Base-by-base conservation (phyloP, 768 basidiomycete genomes). In the Termitomyces heimii region DNA sequence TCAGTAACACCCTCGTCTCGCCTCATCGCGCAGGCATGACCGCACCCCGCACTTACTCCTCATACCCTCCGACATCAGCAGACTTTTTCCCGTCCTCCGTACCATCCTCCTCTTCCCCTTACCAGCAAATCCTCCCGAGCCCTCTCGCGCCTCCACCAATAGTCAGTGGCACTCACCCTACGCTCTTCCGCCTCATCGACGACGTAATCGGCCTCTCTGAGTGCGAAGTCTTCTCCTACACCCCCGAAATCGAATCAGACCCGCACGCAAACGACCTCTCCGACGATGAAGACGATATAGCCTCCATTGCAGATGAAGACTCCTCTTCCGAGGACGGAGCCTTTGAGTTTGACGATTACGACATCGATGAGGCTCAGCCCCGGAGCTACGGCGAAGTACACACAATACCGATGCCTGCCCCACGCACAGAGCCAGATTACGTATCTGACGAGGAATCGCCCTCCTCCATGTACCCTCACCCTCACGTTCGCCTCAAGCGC, bases 141-240 rank as follows among this genome's bases (percentile, higher is more conserved):
- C 89, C 85, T n/a, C 77, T 82, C 54, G 82, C 84, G 0, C 86
- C 88, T 22, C 84, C 90, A 13, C 79, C 81, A 57, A 87, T 88
- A 63, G 80, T 89, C 56, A 82, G 88, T 0, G 89, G 90, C 60
- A 94, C 92, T 16, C 92, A 97, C 71, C 93, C 96, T 1, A 82
- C 88, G 50, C 78, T 98, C 28, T 94, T 90, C 71, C 87, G 88
- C 57, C 81, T 90, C 56, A 82, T 99, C 45, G 87, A 94, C 79
- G 88, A 94, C 44, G 89, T 91, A 66, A 91, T 99, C 62, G 88
- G 89, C 31, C 80, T 99, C 24, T 75, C 83, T 40, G 94, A 98
- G 60, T 97, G 93, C 76, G 95, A 98, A 68, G 94, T 98, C 57
- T 99, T 88, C 73, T 90, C 92, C 2, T 99, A 94, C 76, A 81